These are phyloP conservation scores for Rhizophora apiculata DNA, from an alignment of 345 rosid species.

Conservation along the genomic window DNA sequence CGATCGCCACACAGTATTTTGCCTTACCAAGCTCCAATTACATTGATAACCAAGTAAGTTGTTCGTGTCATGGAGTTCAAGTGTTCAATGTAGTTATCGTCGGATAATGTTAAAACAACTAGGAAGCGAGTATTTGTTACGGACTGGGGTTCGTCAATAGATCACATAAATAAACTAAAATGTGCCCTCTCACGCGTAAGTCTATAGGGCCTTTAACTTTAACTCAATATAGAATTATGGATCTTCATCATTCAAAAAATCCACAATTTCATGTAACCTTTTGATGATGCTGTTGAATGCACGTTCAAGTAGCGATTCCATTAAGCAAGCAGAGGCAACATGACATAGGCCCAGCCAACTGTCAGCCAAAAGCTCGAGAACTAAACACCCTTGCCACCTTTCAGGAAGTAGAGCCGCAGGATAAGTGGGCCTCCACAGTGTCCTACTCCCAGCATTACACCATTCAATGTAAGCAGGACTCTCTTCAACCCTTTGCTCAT, in stretches of 20 bases:
- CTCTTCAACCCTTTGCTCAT: slow-evolving; percentile 22
- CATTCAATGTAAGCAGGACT: slow-evolving; percentile 19
- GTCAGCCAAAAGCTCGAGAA: slow-evolving; percentile 28
- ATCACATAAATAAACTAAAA: too few species aligned
- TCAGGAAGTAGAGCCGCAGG: slow-evolving; percentile 20
- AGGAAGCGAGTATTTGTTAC: background rate
- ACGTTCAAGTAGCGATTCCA: too few species aligned
- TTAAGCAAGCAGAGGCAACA: slow-evolving; percentile 18
- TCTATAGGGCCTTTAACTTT: too few species aligned
- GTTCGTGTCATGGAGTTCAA: too few species aligned
- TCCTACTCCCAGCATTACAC: slow-evolving; percentile 20
- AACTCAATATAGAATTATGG: too few species aligned
- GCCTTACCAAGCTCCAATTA: slow-evolving; percentile 25
- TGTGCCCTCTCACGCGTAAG: too few species aligned
- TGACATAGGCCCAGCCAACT: slow-evolving; percentile 30
- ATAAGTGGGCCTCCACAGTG: slow-evolving; percentile 30
- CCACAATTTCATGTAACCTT: too few species aligned
- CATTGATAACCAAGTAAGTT: background rate
- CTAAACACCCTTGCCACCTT: slow-evolving; percentile 33
- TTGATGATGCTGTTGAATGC: too few species aligned
- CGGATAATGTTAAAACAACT: too few species aligned
- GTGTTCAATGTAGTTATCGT: too few species aligned
- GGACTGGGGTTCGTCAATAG: background rate
- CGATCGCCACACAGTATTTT: slow-evolving; percentile 20
- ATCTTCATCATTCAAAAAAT: too few species aligned